Percentiles rank a stretch among this genome's conserved stretches.
Conservation (phyloP, 176 grass and related monocot species). For the Cymbopogon citratus region DNA sequence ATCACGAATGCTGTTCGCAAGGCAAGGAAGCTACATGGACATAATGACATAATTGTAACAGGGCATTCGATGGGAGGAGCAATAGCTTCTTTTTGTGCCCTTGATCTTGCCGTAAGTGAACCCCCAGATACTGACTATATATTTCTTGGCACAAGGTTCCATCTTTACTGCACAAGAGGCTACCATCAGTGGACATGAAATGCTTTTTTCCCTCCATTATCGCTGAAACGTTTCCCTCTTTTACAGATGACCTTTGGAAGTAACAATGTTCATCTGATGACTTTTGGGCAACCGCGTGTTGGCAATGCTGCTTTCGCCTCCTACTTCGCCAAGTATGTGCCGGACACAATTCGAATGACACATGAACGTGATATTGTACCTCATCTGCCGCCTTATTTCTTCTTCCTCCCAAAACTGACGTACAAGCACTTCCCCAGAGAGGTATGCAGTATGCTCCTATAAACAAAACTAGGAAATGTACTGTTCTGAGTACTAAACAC, state of each 20-base stretch:
- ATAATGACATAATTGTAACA: conserved; percentile 43
- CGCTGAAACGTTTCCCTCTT: not conserved
- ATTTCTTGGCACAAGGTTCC: not conserved
- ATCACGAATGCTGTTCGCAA: conserved; percentile 48
- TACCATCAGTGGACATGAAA: not conserved
- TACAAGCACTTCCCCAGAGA: conserved; percentile 67
- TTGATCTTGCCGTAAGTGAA: conserved; percentile 60
- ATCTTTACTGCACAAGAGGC: not conserved
- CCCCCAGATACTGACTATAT: not conserved
- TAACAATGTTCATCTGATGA: conserved; percentile 41
- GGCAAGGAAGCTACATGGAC: conserved; percentile 37
- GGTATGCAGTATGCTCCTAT: conserved; percentile 35
- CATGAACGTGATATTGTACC: conserved; percentile 60
- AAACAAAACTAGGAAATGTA: not conserved
- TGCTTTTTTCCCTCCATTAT: not conserved
- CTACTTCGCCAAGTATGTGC: conserved; percentile 51
- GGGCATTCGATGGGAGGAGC: conserved; percentile 75
- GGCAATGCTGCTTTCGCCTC: conserved; percentile 63
- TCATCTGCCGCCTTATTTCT: conserved; percentile 73
- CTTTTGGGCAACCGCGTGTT: conserved; percentile 69
- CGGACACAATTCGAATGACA: conserved; percentile 44
- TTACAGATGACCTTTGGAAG: conserved; percentile 19
- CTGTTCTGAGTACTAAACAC: too few relatives aligned
- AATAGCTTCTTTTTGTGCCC: conserved; percentile 58
- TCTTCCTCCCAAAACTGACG: conserved; percentile 42